Conservation (phyloP, 2,329 filamentous ascomycete species). For the Pseudogymnoascus sp. region DNA sequence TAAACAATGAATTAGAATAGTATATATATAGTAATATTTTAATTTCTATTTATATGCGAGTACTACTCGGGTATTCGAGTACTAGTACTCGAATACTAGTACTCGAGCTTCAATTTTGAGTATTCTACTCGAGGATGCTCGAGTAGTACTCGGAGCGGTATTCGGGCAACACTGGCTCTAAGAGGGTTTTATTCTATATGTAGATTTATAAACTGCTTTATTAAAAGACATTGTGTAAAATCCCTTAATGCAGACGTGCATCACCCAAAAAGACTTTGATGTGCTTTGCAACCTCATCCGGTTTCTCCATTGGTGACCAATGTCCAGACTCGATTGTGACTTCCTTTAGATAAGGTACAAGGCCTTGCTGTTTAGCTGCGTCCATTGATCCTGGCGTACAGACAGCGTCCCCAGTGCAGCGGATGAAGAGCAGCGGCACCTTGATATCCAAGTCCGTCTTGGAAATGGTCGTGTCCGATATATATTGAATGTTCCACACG, state of each 20-base stretch:
- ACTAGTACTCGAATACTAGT: too few species aligned
- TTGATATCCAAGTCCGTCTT: constrained; percentile 21
- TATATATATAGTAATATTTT: too few species aligned
- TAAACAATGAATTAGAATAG: too few species aligned
- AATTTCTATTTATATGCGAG: too few species aligned
- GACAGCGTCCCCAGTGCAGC: constrained; percentile 27
- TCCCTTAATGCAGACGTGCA: background rate
- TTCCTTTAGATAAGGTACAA: constrained; percentile 28
- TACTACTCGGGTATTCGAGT: too few species aligned
- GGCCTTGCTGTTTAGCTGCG: constrained; percentile 19
- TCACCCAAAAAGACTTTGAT: constrained; percentile 9
- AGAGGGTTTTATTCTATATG: background rate
- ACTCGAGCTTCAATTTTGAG: too few species aligned
- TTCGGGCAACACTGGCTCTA: too few species aligned
- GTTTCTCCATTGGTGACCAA: constrained; percentile 30
- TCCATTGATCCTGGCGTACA: constrained; percentile 27
- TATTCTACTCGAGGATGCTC: too few species aligned
- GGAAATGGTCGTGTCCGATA: constrained; percentile 23
- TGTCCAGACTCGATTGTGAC: constrained; percentile 28
- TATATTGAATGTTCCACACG: constrained; percentile 21
- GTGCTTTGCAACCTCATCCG: constrained; percentile 21
- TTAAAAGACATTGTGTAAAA: background rate
- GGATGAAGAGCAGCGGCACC: constrained; percentile 31
- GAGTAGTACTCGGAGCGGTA: too few species aligned
- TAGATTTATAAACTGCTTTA: background rate